A percentile compares a stretch with the other conserved stretches of the same genome.
Evolutionary conservation across 2,329 filamentous ascomycete species (phyloP).

Genomic region (Trichoderma gracile): DNA sequence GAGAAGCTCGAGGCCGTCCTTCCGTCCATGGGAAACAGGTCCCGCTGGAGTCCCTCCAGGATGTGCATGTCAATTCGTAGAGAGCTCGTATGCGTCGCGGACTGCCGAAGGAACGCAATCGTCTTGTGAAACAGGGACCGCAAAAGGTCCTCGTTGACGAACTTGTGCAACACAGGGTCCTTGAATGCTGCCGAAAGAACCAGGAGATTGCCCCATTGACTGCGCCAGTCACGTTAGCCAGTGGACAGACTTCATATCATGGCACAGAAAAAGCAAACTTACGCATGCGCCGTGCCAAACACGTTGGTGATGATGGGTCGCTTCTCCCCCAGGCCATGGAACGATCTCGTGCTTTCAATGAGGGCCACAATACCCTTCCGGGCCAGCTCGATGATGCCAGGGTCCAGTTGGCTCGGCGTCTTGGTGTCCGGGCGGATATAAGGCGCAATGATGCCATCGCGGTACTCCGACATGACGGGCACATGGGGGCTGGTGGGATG

Average conservation of each 20-base stretch:
- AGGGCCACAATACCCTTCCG: slow-evolving; percentile 69
- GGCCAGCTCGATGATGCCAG: slow-evolving; percentile 56
- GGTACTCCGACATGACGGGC: slow-evolving; percentile 40
- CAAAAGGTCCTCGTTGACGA: slow-evolving; percentile 59
- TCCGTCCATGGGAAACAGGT: slow-evolving; percentile 43
- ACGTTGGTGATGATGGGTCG: slow-evolving; percentile 91
- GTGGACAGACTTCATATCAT: background rate
- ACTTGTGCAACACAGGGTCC: slow-evolving; percentile 60
- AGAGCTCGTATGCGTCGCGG: slow-evolving; percentile 72
- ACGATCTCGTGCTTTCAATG: slow-evolving; percentile 81
- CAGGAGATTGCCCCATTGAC: slow-evolving; percentile 95
- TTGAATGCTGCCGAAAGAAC: slow-evolving; percentile 81
- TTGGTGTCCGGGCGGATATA: slow-evolving; percentile 42
- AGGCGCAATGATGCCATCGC: slow-evolving; percentile 41
- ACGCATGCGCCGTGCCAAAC: slow-evolving; percentile 94
- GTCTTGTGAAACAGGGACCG: slow-evolving; percentile 68
- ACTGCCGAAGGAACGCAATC: slow-evolving; percentile 71
- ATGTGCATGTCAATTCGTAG: slow-evolving; percentile 74
- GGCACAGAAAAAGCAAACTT: slow-evolving; percentile 50
- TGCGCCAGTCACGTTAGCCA: slow-evolving; percentile 39
- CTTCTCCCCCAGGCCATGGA: slow-evolving; percentile 63
- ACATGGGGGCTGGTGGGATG: slow-evolving; percentile 40
- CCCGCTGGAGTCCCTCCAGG: slow-evolving; percentile 57
- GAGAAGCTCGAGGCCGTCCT: slow-evolving; percentile 46
- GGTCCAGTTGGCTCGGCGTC: slow-evolving; percentile 44